Evolutionary conservation across 768 basidiomycete genomes (phyloP), one percentile per base, ranked within the genome.

Genomic region (Boletus rubescentipes): DNA sequence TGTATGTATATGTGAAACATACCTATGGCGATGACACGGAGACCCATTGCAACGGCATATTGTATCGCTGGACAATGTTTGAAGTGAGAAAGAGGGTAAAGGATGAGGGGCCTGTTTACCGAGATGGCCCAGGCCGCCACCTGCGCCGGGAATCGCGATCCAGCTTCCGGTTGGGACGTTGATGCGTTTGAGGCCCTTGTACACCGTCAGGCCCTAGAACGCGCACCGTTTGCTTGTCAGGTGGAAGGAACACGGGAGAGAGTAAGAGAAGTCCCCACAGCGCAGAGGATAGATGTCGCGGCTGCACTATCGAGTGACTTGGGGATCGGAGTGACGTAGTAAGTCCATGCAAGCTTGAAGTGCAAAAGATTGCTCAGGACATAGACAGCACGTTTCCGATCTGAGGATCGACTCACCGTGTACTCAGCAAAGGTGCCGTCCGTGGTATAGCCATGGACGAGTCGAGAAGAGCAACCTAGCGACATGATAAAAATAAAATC

Each of bases 391-490:
- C 1, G 2, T 12, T 31, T 5, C n/a, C 32, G 7, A 34, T 9
- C 14, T 18, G 18, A 26, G 5, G 29, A 23, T 46, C n/a, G 8
- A 45, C 67, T 61, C 20, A 76, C 71, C 37, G 62, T 57, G 50
- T 76, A 78, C 60, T 77, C 61, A 9, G 62, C 54, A 66, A 79
- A 80, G 20, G 74, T 70, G n/a, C 79, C 80, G 51, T 79, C 75
- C 31, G 72, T 67, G 5, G 68, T 69, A 65, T 64, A 79, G 1
- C 81, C 79, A 5, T 60, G 47, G 18, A 39, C 2, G 10, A 43
- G 21, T 26, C 3, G 18, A 2, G 44, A 0, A 16, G 61, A 2
- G 31, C 65, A 67, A 23, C 42, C 65, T 67, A 15, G 48, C 45
- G 39, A 45, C 45, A 18, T 10, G 41, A 54, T 35, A 11, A 12